phyloP scores from a whole-genome alignment of 768 basidiomycete genomes.

The Pleurotus pulmonarius region DNA sequence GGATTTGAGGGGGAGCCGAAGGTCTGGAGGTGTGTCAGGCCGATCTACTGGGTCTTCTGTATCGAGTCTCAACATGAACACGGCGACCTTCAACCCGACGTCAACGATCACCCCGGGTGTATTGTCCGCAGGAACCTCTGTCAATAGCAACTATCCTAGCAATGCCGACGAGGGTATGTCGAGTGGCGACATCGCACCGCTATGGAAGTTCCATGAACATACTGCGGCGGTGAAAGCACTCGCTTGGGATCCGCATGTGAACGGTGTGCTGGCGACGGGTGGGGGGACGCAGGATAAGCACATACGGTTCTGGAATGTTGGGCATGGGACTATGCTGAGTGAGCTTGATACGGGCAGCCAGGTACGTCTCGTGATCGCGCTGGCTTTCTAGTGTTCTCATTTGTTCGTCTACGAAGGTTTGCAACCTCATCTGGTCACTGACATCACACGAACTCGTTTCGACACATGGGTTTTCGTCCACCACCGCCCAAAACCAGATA shows the following conservation, averaged over 20 bases:
- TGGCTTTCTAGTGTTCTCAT: slow-evolving; percentile 9
- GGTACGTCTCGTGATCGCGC: slow-evolving; percentile 40
- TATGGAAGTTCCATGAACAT: slow-evolving; percentile 97
- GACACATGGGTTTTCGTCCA: slow-evolving; percentile 94
- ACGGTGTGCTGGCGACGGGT: slow-evolving; percentile 88
- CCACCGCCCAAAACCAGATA: slow-evolving; percentile 93
- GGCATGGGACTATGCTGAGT: slow-evolving; percentile 78
- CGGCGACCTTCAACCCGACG: slow-evolving; percentile 9
- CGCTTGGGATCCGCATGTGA: slow-evolving; percentile 95
- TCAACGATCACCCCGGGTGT: neutral
- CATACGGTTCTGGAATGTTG: slow-evolving; percentile 95
- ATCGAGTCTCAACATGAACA: slow-evolving; percentile 16
- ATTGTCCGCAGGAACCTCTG: neutral
- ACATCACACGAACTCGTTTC: slow-evolving; percentile 98
- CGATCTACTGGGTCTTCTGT: slow-evolving; percentile 19
- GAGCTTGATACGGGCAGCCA: slow-evolving; percentile 96
- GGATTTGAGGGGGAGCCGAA: slow-evolving; percentile 73
- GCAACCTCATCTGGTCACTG: slow-evolving; percentile 94
- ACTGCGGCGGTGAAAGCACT: slow-evolving; percentile 97
- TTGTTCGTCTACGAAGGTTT: slow-evolving; percentile 55
- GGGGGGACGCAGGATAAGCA: slow-evolving; percentile 99
- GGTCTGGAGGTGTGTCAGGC: slow-evolving; percentile 29
- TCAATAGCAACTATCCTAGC: slow-evolving; percentile 6
- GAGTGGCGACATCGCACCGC: slow-evolving; percentile 52
- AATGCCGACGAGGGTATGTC: slow-evolving; percentile 9